Percentiles rank a stretch among this genome's conserved stretches.
Conservation (phyloP, 2,329 filamentous ascomycete species). For the Graphiopsis chlorocephala region DNA sequence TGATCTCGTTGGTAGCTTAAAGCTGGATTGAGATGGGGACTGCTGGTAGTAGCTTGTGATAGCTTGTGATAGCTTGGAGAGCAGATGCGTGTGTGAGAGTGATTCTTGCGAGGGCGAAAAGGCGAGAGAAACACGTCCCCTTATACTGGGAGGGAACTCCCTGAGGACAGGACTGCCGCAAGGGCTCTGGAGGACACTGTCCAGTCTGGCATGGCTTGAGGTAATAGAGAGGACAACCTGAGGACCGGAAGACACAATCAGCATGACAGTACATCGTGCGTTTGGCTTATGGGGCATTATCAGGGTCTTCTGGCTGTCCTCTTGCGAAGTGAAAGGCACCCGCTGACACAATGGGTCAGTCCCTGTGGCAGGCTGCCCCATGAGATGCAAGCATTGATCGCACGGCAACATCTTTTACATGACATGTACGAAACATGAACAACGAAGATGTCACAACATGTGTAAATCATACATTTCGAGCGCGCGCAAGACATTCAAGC, state of each 20-base stretch:
- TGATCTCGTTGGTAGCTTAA: constrained; percentile 2
- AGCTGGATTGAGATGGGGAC: not conserved
- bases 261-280: not conserved
- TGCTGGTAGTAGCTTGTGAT: constrained; percentile 8
- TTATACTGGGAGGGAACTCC: not conserved
- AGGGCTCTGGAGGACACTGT: not conserved
- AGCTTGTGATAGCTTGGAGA: not conserved
- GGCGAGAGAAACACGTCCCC: not conserved
- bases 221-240: not conserved
- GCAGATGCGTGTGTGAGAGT: not conserved
- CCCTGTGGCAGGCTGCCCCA: not conserved
- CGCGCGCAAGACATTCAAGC: not conserved
- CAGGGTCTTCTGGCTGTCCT: not conserved
- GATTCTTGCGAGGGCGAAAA: not conserved
- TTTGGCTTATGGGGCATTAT: not conserved
- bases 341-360: not conserved
- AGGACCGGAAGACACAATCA: not conserved
- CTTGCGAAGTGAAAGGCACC: not conserved
- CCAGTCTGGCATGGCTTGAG: not conserved
- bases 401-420: not conserved
- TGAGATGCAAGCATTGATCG: not conserved
- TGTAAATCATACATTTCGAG: not conserved
- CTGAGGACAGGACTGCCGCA: not conserved
- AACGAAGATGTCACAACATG: not conserved
- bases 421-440: not conserved